Base-by-base conservation (phyloP, 2,329 filamentous ascomycete genomes). In the Alternaria ethzedia region DNA sequence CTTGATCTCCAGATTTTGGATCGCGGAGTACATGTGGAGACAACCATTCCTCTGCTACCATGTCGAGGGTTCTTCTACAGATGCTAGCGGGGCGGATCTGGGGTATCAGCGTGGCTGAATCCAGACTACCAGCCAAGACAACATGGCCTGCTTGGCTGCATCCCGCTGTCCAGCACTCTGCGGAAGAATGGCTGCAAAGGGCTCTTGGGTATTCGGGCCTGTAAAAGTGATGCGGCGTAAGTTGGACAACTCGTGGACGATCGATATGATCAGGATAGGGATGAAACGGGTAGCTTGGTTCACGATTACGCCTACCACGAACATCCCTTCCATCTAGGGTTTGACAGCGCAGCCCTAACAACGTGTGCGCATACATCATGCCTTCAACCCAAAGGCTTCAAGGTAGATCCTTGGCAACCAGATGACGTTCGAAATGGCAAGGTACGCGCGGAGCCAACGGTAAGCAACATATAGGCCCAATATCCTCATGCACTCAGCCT, bases 81-180 rank as follows among this genome's bases (percentile, higher is more conserved):
- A 25, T 26, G 36, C 47, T 59, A 62, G 47, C 54, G 54, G 47
- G 55, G 63, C 59, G 70, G 67, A 68, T 51, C 60, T 67, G 68
- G 70, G 61, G 68, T 70, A 69, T 65, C 63, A 74, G 66, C 62
- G 70, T 76, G 74, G 75, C 75, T 71, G 74, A 70, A 70, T 76
- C 76, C 69, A 78, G 76, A 73, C 75, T 70, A 56, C 61, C 12
- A 56, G 72, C 75, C 71, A 77, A 76, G 75, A 68, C 36, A 52
- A 56, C 69, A 57, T 67, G 64, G 51, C 49, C 62, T 54, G 36
- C 74, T 78, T 75, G 73, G 74, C 75, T 72, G 65, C 70, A 67
- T 67, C 58, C 56, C 51, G 50, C 60, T 60, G 46, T 54, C 58
- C 52, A 63, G 52, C 50, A 54, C 59, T 62, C 57, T 54, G 62